Percentiles rank a stretch among this genome's conserved stretches.
These are phyloP conservation scores for Irineochytrium annulatum DNA, from an alignment of 192 early-diverging fungal species.

Conservation along the genomic window DNA sequence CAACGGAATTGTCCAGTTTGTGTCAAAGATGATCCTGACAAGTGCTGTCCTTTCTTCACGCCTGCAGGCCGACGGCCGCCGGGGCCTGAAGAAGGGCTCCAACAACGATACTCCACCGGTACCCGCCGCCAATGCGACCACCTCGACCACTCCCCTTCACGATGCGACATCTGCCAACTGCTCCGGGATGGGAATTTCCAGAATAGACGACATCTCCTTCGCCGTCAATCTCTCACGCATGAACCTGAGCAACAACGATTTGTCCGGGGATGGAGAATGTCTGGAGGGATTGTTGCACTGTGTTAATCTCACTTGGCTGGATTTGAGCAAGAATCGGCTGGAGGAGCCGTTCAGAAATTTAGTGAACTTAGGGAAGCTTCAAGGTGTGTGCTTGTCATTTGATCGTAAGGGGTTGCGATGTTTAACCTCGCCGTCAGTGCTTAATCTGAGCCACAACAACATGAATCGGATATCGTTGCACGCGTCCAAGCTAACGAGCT, in stretches of 20 bases:
- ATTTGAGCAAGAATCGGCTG: constrained; percentile 62
- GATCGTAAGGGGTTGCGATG: background rate
- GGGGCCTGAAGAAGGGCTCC: no score
- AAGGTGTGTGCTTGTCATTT: constrained; percentile 52
- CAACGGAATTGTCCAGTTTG: no score
- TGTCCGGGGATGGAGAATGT: constrained; percentile 47
- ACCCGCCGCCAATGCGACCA: no score
- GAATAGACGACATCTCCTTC: constrained; percentile 66
- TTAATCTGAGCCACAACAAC: constrained; percentile 69
- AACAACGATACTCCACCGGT: no score
- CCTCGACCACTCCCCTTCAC: no score
- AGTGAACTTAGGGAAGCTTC: constrained; percentile 50
- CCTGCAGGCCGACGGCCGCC: no score
- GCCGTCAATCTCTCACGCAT: constrained; percentile 60
- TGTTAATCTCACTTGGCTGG: constrained; percentile 55
- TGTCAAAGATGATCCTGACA: no score
- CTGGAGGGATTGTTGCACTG: constrained; percentile 52
- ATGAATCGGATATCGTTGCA: constrained; percentile 55
- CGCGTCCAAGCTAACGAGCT: constrained; percentile 47
- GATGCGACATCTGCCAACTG: constrained; percentile 53
- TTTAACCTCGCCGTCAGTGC: constrained; percentile 34
- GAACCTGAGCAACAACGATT: constrained; percentile 54
- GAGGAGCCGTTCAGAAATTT: constrained; percentile 53
- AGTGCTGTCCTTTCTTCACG: no score
- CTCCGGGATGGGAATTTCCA: constrained; percentile 52